phyloP scores from a whole-genome alignment of 2,329 filamentous ascomycete species.

The Aureobasidium sp. region DNA sequence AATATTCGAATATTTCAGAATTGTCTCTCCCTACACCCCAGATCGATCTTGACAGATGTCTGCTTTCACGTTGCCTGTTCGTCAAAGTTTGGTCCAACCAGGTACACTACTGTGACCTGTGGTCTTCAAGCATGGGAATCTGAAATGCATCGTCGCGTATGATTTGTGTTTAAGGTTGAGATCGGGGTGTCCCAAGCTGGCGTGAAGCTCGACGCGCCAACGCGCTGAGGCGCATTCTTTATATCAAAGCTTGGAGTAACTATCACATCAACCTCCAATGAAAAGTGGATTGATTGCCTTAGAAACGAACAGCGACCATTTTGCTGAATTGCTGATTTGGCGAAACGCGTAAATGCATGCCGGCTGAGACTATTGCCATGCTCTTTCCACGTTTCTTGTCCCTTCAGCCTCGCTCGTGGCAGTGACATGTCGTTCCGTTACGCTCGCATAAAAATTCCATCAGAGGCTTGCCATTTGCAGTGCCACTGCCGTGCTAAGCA shows the following conservation, averaged over 20 bases:
- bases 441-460: background rate
- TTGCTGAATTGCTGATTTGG: background rate
- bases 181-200: background rate
- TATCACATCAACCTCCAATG: background rate
- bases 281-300: background rate
- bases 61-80: background rate
- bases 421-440: background rate
- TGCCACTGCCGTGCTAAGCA: background rate
- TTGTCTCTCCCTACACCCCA: background rate
- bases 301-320: background rate
- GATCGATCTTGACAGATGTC: background rate
- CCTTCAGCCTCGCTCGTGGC: background rate
- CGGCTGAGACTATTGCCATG: background rate
- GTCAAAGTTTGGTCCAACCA: background rate
- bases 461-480: background rate
- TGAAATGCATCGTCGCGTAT: background rate
- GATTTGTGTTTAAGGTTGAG: conserved; percentile 6
- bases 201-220: background rate
- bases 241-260: background rate
- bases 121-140: background rate
- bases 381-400: background rate
- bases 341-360: background rate
- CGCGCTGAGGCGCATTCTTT: background rate
- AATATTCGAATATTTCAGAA: background rate
- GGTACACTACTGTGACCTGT: too few relatives aligned